Evolutionary conservation across 768 basidiomycete species (phyloP).

Genomic region (Boletus rufocinnamomeus): DNA sequence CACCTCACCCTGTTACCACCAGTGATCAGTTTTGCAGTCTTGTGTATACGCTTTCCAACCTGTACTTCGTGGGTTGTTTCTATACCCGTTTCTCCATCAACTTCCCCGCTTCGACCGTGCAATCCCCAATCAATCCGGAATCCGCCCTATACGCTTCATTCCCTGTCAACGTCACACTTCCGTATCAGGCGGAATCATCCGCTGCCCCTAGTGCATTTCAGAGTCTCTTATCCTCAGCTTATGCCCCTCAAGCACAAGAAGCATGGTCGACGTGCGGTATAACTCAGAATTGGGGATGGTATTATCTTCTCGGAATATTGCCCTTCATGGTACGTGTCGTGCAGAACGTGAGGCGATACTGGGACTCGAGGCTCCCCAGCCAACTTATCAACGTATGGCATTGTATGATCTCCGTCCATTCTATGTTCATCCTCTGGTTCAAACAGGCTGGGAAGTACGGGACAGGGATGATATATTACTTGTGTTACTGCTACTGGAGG

Average conservation of each 20-base stretch:
- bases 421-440: constrained; percentile 2
- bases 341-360: constrained; percentile 87
- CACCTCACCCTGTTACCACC: constrained; percentile 12
- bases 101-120: neutral
- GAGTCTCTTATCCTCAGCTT: constrained; percentile 6
- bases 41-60: constrained; percentile 67
- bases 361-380: constrained; percentile 68
- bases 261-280: constrained; percentile 47
- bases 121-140: neutral
- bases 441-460: constrained; percentile 83
- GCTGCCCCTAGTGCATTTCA: neutral
- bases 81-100: constrained; percentile 43
- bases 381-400: constrained; percentile 84
- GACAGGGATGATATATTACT: constrained; percentile 60
- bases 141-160: neutral
- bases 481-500: constrained; percentile 81
- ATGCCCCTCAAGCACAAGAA: constrained; percentile 41
- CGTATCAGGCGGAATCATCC: neutral
- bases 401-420: neutral
- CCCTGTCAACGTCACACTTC: neutral
- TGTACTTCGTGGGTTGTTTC: constrained; percentile 75
- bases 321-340: constrained; percentile 78
- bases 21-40: constrained; percentile 87
- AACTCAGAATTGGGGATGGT: constrained; percentile 57
- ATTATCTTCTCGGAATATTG: constrained; percentile 58